These are phyloP conservation scores for Heliamphora exappendiculata DNA, from an alignment of 148 eudicot species.

Conservation along the genomic window DNA sequence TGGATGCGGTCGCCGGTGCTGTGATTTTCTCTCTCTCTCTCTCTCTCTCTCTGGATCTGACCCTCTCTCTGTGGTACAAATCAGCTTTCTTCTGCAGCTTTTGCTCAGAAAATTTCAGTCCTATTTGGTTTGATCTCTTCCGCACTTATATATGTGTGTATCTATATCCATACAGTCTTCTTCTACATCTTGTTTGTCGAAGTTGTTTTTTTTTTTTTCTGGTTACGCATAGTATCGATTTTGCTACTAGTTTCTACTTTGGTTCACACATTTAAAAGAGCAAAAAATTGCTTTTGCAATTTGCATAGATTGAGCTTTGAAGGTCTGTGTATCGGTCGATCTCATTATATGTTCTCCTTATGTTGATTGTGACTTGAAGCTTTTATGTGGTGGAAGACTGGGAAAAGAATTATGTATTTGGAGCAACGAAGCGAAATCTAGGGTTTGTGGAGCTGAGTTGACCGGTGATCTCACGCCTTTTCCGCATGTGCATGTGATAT, in stretches of 20 bases:
- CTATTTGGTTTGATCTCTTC: conserved; percentile 6
- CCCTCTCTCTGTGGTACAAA: not conserved
- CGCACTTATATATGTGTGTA: not conserved
- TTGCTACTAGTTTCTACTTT: not conserved
- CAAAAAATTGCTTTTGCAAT: not conserved
- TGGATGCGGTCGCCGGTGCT: conserved; percentile 16
- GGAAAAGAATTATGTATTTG: not conserved
- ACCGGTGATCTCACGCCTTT: conserved; percentile 12
- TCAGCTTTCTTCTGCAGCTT: not conserved
- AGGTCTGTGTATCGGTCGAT: not conserved
- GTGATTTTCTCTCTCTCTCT: conserved; percentile 5
- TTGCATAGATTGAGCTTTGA: not conserved
- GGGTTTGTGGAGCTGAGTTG: conserved; percentile 32
- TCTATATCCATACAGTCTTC: not conserved
- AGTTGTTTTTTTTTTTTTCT: not conserved
- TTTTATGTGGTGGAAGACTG: not conserved
- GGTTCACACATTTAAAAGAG: too few relatives aligned
- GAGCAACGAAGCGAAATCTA: conserved; percentile 11
- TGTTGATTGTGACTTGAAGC: not conserved
- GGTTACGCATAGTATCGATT: not conserved
- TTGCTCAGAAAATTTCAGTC: not conserved
- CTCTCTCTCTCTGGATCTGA: not conserved
- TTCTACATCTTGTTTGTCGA: not conserved
- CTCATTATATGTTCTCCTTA: not conserved
- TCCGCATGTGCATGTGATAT: conserved; percentile 13